Evolutionary conservation across 1,284 basidiomycete species (phyloP).

Genomic region (Meripilus lineatus): DNA sequence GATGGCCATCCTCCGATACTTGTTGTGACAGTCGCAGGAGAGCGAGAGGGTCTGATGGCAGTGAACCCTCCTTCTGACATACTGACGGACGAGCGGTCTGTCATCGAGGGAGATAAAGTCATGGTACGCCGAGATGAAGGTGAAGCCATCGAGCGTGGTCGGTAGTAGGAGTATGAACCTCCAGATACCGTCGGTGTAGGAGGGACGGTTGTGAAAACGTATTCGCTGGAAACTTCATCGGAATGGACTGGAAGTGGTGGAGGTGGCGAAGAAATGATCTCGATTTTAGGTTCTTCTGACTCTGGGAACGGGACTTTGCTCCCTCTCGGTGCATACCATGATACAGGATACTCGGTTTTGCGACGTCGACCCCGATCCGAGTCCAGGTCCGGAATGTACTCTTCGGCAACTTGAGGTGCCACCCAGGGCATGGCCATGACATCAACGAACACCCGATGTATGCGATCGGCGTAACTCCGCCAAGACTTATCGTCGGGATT

Average conservation of each 20-base stretch:
- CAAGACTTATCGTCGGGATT: constrained; percentile 8
- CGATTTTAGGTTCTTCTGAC: too few species aligned
- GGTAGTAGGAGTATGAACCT: not conserved
- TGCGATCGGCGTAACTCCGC: constrained; percentile 4
- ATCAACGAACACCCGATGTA: constrained; percentile 6
- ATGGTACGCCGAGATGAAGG: not conserved
- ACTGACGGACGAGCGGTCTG: constrained; percentile 1
- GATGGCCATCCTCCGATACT: constrained; percentile 1
- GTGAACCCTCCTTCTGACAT: constrained; percentile 5
- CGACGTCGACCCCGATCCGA: constrained; percentile 6
- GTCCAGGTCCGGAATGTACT: constrained; percentile 6
- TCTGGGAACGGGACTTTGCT: constrained; percentile 3
- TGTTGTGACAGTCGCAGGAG: constrained; percentile 1
- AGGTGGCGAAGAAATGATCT: too few species aligned
- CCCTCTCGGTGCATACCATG: constrained; percentile 6
- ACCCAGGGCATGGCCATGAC: constrained; percentile 5
- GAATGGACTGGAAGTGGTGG: not conserved
- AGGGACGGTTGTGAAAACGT: constrained; percentile 6
- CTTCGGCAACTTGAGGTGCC: constrained; percentile 2
- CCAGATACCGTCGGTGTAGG: constrained; percentile 7
- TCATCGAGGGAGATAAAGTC: not conserved
- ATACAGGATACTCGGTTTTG: not conserved
- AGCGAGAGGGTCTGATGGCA: constrained; percentile 2
- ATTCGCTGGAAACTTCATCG: not conserved
- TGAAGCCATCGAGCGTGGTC: not conserved